phyloP scores from a whole-genome alignment of 2,329 filamentous ascomycete genomes.

The Microsporum canis region DNA sequence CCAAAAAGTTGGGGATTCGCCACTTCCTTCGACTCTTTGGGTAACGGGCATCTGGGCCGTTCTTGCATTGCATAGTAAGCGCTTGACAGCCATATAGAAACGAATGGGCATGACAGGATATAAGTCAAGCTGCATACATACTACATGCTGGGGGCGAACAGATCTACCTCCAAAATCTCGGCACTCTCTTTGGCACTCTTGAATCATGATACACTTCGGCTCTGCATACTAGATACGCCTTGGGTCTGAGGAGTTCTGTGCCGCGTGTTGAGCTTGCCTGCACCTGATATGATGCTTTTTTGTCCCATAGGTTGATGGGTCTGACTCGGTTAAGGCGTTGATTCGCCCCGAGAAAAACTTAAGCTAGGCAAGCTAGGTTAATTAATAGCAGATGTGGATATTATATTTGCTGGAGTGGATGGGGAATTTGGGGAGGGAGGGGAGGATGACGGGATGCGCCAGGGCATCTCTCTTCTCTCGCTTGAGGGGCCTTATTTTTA shows the following conservation, averaged over 20 bases:
- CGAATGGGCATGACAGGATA: neutral
- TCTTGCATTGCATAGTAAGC: neutral
- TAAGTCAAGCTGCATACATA: neutral
- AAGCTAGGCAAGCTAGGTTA: slow-evolving; percentile 3
- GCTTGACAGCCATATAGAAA: neutral
- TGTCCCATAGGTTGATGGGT: neutral
- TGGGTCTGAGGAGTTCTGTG: neutral
- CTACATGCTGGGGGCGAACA: neutral
- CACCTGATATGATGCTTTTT: neutral
- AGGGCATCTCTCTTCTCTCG: slow-evolving; percentile 1
- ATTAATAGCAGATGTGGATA: slow-evolving; percentile 1
- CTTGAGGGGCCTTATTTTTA: slow-evolving; percentile 1
- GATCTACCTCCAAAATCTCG: neutral
- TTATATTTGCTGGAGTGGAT: neutral
- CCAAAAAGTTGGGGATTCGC: neutral
- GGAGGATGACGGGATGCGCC: neutral
- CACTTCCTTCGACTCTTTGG: neutral
- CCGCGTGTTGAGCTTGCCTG: neutral
- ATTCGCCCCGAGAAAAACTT: neutral
- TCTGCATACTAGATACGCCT: neutral
- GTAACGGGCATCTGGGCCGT: slow-evolving; percentile 3
- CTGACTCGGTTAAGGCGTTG: neutral
- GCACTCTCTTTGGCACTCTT: neutral
- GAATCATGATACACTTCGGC: neutral
- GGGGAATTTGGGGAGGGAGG: neutral